A percentile compares a stretch with the other conserved stretches of the same genome.
These are phyloP conservation scores for Trichophyton mentagrophytes DNA, from an alignment of 2,329 filamentous ascomycete genomes.

Conservation along the genomic window DNA sequence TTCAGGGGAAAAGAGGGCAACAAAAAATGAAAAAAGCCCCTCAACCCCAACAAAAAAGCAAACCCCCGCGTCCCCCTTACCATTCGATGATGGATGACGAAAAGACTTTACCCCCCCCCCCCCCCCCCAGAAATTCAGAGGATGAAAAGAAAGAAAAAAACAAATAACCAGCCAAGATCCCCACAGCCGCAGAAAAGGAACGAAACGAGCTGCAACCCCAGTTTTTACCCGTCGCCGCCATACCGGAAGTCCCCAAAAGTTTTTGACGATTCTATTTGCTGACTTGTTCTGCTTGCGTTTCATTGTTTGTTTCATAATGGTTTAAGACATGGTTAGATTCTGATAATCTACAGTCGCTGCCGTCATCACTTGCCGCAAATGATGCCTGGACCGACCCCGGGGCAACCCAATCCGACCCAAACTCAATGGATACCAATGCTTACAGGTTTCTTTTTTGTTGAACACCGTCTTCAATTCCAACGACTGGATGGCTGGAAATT, in stretches of 20 bases:
- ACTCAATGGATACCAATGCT: background rate
- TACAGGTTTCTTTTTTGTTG: background rate
- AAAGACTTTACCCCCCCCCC: constrained; percentile 25
- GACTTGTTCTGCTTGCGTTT: constrained; percentile 2
- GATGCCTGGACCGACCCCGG: background rate
- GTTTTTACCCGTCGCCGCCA: background rate
- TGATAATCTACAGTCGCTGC: background rate
- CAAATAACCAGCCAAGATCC: constrained; percentile 1
- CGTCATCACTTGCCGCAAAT: background rate
- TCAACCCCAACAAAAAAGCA: constrained; percentile 6
- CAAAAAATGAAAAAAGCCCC: constrained; percentile 15
- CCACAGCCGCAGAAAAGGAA: background rate
- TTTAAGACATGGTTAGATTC: constrained; percentile 4
- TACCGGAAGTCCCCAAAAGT: background rate
- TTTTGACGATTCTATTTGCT: background rate
- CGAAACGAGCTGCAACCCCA: background rate
- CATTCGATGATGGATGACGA: constrained; percentile 38
- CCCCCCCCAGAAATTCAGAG: background rate
- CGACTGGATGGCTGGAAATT: background rate
- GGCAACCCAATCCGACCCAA: background rate
- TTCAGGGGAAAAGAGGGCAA: background rate
- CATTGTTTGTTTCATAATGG: constrained; percentile 9
- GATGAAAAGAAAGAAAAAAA: constrained; percentile 9
- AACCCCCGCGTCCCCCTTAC: constrained; percentile 25
- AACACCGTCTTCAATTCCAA: background rate